These are phyloP conservation scores for Anthoceros angustus DNA, from an alignment of 225 moss, liverwort and hornwort genomes.

Conservation along the genomic window DNA sequence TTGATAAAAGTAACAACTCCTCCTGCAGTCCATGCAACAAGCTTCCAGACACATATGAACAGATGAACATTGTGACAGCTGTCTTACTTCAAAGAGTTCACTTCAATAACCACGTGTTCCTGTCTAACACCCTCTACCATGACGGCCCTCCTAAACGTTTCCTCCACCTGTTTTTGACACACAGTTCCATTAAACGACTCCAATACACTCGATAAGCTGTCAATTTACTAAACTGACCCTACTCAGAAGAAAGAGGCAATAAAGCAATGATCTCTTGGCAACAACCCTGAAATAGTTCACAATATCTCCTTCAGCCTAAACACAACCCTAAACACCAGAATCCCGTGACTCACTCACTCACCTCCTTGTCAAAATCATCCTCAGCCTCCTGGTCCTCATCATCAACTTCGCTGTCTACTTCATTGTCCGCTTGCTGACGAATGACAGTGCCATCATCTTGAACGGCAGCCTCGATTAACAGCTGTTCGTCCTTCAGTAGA, in stretches of 20 bases:
- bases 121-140: slow-evolving; percentile 57
- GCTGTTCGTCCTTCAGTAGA: slow-evolving; percentile 56
- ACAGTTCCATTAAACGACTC: slow-evolving; percentile 6
- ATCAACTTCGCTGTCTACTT: slow-evolving; percentile 48
- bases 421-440: slow-evolving; percentile 18
- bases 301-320: background rate
- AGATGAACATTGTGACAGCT: background rate
- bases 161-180: slow-evolving; percentile 49
- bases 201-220: background rate
- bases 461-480: slow-evolving; percentile 64
- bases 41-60: no score
- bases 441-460: slow-evolving; percentile 51
- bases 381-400: slow-evolving; percentile 55
- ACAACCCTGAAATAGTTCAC: background rate
- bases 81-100: slow-evolving; percentile 77
- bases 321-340: background rate
- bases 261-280: no score
- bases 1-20: background rate
- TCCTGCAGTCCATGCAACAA: background rate
- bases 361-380: slow-evolving; percentile 73
- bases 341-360: slow-evolving; percentile 9
- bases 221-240: background rate
- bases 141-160: slow-evolving; percentile 69
- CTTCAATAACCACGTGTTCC: slow-evolving; percentile 86
- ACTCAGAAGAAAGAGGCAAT: no score